Base-by-base conservation (phyloP, 2,329 filamentous ascomycete genomes). In the Lecanicillium sp. region DNA sequence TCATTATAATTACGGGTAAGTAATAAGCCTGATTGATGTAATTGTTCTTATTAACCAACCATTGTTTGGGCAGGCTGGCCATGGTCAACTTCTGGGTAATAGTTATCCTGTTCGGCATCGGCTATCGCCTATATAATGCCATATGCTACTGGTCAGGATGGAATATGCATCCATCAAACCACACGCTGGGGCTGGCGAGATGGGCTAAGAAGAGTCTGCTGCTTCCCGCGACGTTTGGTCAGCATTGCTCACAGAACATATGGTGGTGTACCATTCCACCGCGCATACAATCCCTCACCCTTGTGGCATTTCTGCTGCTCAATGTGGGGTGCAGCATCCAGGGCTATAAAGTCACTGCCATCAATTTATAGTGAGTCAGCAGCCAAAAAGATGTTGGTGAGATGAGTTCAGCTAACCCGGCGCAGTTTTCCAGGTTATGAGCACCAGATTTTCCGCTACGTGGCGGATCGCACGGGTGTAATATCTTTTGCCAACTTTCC, bases 401-500 rank as follows among this genome's bases (percentile, higher is more conserved):
- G 3, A 15, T 9, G 5, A 0, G 2, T 15, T 2, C 0, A 13
- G 17, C 10, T 15, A 17, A 15, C 13, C 45, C 49, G 5, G 12
- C 11, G 4, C 10, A 68, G 64, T 44, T 69, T 60, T 36, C 53
- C 58, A 0, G 45, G 50, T 0, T 40, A 48, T 0, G 51, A 50
- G 3, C 54, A 51, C 5, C 66, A 70, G 41, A 33, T 59, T 0
- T 60, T 64, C 29, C 72, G 78, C 1, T 81, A 79, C 40, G 62
- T 77, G 0, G 73, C 76, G 0, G 78, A 83, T 44, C 69, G 81
- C 9, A 79, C 78, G 0, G 79, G 80, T 0, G 71, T 80, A 22
- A 66, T 85, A 17, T 73, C 77, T 0, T 74, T 79, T 46, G 74
- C 73, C 4, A 81, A 81, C 45, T 67, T 84, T 6, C 76, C 78